Evolutionary conservation across 2,329 filamentous ascomycete genomes (phyloP), one percentile per base, ranked within the genome.

Genomic region (Knoxdaviesia capensis): DNA sequence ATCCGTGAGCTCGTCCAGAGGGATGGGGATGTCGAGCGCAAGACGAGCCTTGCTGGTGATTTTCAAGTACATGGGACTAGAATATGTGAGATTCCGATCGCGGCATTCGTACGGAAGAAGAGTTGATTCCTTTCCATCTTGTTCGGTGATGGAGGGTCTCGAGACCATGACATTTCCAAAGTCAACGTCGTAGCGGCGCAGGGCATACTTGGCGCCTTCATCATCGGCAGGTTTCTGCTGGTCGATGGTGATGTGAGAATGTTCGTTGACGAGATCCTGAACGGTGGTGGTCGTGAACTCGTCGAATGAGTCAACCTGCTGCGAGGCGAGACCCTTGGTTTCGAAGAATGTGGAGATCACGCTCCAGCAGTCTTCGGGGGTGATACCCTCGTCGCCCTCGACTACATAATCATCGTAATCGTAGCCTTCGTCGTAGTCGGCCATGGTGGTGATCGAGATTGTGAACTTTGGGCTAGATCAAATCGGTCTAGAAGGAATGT

Each of bases 341-440:
- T 94, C 85, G 64, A 98, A 98, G 67, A 94, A 96, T 7, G 90
- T 82, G 44, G 83, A 86, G 57, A 98, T 96, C 54, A 96, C 88
- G 49, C 81, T 82, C 90, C 92, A 98, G 67, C 86, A 94, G 63
- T 98, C 92, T 65, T 96, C 90, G 46, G 87, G 84, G 30, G 87
- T 94, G 63, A 96, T 94, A 51, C 67, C 67, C 46, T 69, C 64
- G 47, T 77, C 73, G 34, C 74, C 77, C 47, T 80, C 76, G 45
- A 71, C 74, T 2, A 20, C 20, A 52, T 80, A 80, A 48, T 76
- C 73, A 46, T 79, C 78, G 56, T 85, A 83, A 48, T 77, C 71
- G 58, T 63, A 69, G 7, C 64, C 62, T 40, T 69, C 64, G 43
- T 71, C 69, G 58, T 74, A 71, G 45, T 69, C 66, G 31, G 66